Percentiles rank a stretch among this genome's conserved stretches.
These are phyloP conservation scores for Lithospermum erythrorhizon DNA, from an alignment of 257 asterid species.

Conservation along the genomic window DNA sequence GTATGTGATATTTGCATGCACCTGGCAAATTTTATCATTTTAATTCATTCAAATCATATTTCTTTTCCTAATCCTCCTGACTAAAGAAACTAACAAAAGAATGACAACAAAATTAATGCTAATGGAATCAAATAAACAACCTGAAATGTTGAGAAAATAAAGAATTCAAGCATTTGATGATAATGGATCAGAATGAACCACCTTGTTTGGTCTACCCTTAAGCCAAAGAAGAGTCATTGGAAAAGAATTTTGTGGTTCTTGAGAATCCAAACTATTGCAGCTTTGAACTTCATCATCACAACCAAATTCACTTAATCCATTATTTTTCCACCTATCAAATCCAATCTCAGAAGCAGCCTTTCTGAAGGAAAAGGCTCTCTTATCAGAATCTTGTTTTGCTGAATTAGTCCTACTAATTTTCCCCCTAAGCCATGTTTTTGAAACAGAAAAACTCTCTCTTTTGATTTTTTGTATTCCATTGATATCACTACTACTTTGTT, in stretches of 20 bases:
- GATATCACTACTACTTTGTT: constrained; percentile 5
- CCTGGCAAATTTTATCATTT: too few species aligned
- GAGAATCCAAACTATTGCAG: constrained; percentile 52
- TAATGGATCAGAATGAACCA: constrained; percentile 47
- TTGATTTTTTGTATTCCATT: constrained; percentile 32
- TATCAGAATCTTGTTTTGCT: constrained; percentile 20
- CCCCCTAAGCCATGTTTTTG: constrained; percentile 69
- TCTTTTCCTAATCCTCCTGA: background rate
- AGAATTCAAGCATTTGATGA: constrained; percentile 38
- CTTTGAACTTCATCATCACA: constrained; percentile 46
- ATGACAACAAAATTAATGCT: too few species aligned
- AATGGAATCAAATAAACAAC: background rate
- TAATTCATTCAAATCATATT: background rate
- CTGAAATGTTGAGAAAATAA: background rate
- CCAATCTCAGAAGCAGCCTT: constrained; percentile 46
- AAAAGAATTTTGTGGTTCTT: constrained; percentile 38
- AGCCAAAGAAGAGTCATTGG: constrained; percentile 77
- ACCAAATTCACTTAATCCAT: constrained; percentile 36
- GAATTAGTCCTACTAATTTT: constrained; percentile 26
- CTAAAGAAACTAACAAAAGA: background rate
- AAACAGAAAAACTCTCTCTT: constrained; percentile 64
- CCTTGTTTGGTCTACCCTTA: constrained; percentile 72
- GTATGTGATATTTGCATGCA: too few species aligned
- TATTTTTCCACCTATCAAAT: constrained; percentile 35
- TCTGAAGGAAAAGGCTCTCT: constrained; percentile 65